Base-by-base conservation (phyloP, 2,329 filamentous ascomycete species). In the Coniochaeta sp. region DNA sequence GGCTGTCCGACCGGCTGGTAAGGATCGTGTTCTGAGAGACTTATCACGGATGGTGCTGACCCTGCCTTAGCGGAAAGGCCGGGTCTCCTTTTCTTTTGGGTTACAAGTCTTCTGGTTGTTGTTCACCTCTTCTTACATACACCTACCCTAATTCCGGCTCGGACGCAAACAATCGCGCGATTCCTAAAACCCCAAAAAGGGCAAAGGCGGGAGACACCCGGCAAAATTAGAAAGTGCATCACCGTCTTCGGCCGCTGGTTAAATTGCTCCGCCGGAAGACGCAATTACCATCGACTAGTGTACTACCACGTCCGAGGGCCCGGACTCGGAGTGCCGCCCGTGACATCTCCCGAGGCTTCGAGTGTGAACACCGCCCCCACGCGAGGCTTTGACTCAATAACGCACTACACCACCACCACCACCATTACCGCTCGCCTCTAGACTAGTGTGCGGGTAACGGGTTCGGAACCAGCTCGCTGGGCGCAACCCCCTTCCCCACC, bases 181-280 rank as follows among this genome's bases (percentile, higher is more conserved):
- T n/a, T n/a, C n/a, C n/a, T n/a, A n/a, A n/a, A n/a, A n/a, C n/a
- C n/a, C n/a, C n/a, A n/a, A n/a, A n/a, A n/a, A n/a, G n/a, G n/a
- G n/a, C n/a, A 42, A 30, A 42, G 38, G 24, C 35, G 35, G 35
- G 35, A n/a, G n/a, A 40, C 6, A 40, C 3, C 35, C 20, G 38
- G 20, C 20, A 42, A 24, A 42, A 24, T 42, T 14, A 16, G 26
- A 14, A 4, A 24, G 38, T 26, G 18, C 20, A 26, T 42, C 38
- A 26, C 38, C 38, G 38, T 42, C 14, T 42, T 42, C 38, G 38
- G 38, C 18, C 18, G 38, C 38, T 42, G 10, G 13, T 42, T 42
- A 42, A 42, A 42, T 42, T 42, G 38, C 38, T 42, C 12, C 38
- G 38, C 38, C 38, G 38, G 38, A 42, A 42, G 38, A n/a, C 38